Evolutionary conservation across 768 basidiomycete species (phyloP).

Genomic region (Lentinus brumalis): DNA sequence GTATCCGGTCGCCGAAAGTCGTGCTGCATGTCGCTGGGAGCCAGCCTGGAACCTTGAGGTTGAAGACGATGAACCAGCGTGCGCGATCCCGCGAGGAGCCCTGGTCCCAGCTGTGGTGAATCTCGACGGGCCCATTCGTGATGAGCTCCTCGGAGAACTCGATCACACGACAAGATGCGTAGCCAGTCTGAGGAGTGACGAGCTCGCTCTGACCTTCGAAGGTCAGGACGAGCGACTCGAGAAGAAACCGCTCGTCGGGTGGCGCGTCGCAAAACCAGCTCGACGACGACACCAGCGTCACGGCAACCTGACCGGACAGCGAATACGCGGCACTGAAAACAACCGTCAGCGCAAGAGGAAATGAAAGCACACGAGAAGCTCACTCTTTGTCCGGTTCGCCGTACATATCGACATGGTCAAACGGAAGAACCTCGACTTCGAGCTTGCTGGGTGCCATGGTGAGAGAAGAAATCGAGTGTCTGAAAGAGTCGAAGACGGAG

Average conservation of each 20-base stretch:
- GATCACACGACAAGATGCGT: slow-evolving; percentile 69
- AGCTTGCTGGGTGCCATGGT: slow-evolving; percentile 45
- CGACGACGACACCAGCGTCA: slow-evolving; percentile 58
- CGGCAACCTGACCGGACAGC: slow-evolving; percentile 76
- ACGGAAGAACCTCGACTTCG: slow-evolving; percentile 39
- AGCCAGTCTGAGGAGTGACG: slow-evolving; percentile 63
- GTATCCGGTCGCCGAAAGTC: slow-evolving; percentile 43
- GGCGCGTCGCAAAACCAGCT: slow-evolving; percentile 56
- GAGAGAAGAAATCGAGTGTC: slow-evolving; percentile 45
- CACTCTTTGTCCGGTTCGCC: slow-evolving; percentile 69
- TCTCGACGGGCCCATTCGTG: slow-evolving; percentile 52
- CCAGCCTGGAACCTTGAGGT: slow-evolving; percentile 89
- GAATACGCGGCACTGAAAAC: slow-evolving; percentile 79
- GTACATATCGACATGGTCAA: slow-evolving; percentile 63
- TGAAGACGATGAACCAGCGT: slow-evolving; percentile 80
- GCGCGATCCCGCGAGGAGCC: slow-evolving; percentile 48
- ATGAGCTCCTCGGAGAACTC: slow-evolving; percentile 65
- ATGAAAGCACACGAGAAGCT: slow-evolving; percentile 28
- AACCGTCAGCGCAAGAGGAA: not conserved
- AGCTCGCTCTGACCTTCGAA: slow-evolving; percentile 89
- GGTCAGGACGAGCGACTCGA: slow-evolving; percentile 71
- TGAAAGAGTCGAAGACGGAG: slow-evolving; percentile 8
- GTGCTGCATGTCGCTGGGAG: slow-evolving; percentile 59
- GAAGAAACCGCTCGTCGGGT: slow-evolving; percentile 50
- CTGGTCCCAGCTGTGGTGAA: slow-evolving; percentile 67